These are phyloP conservation scores for Helichrysum umbraculigerum DNA, from an alignment of 129 eudicot genomes.

Conservation along the genomic window DNA sequence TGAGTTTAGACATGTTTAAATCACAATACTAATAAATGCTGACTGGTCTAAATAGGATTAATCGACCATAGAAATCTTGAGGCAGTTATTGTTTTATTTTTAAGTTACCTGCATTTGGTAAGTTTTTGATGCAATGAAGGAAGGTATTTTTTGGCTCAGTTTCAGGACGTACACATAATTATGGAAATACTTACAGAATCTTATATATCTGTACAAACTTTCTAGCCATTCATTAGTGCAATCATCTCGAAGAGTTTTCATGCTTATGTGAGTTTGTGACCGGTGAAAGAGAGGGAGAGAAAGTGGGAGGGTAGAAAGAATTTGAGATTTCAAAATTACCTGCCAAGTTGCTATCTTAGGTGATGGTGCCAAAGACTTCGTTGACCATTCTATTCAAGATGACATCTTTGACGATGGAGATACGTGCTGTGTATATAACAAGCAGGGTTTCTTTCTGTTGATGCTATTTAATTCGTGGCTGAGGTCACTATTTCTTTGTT, in stretches of 20 bases:
- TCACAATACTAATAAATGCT: neutral
- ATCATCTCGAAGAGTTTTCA: neutral
- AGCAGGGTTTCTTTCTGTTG: neutral
- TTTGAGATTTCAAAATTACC: neutral
- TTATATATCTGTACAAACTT: neutral
- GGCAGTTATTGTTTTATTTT: neutral
- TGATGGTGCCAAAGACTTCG: neutral
- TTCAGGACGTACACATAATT: neutral
- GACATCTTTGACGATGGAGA: neutral
- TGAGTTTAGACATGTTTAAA: neutral
- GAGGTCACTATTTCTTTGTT: constrained; percentile 7
- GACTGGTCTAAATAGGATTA: constrained; percentile 13
- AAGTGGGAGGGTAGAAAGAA: neutral
- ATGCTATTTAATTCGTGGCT: neutral
- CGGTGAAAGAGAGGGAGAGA: neutral
- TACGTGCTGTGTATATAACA: neutral
- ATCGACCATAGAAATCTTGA: neutral
- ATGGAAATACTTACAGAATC: neutral
- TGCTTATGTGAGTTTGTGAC: neutral
- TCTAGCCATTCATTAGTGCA: neutral
- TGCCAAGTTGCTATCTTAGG: neutral
- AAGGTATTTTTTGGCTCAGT: neutral
- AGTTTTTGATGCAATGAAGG: neutral
- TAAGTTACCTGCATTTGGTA: neutral
- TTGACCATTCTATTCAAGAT: neutral